Evolutionary conservation across 2,329 filamentous ascomycete genomes (phyloP), one percentile per base, ranked within the genome.

Genomic region (Lomentospora prolificans): DNA sequence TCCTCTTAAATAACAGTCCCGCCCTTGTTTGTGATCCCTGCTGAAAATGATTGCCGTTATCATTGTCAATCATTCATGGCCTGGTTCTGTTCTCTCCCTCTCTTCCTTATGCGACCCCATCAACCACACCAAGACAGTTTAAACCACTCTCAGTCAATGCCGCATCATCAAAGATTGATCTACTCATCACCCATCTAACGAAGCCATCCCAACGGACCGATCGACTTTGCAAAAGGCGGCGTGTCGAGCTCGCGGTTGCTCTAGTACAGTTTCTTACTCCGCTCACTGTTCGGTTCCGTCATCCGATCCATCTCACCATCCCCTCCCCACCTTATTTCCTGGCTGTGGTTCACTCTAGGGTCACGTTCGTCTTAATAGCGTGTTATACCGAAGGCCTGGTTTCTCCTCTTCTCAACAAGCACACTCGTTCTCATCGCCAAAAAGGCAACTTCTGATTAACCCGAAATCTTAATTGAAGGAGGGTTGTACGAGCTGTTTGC

Each of bases 401-500:
- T 19, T 19, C 4, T 22, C 41, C 19, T 46, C 9, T 6, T 19
- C 17, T 10, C n/a, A 46, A 9, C 19, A 4, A 6, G 10, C 41
- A n/a, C 17, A 46, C 41, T 46, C 41, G 1, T 46, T 46, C 9
- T 8, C 12, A 12, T 25, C 41, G 19, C 4, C 41, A 46, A n/a
- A 17, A 17, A 46, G 10, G 19, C 41, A 19, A 46, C 41, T 46
- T 33, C 9, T n/a, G 19, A 24, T 17, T 46, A 19, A 24, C 19
- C 41, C 41, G 41, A 46, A 46, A 46, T 46, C 41, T 46, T 46
- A 46, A 46, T 19, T 46, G 41, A 46, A 46, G 10, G 41, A 46
- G 41, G 41, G 41, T 24, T 19, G 3, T 24, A 19, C 19, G 33
- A 39, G 33, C 10, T 3, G 33, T 7, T 39, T 12, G 14, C 14